Evolutionary conservation across 108 stramenopile genomes (phyloP).

Genomic region (Discostella pseudostelligera): DNA sequence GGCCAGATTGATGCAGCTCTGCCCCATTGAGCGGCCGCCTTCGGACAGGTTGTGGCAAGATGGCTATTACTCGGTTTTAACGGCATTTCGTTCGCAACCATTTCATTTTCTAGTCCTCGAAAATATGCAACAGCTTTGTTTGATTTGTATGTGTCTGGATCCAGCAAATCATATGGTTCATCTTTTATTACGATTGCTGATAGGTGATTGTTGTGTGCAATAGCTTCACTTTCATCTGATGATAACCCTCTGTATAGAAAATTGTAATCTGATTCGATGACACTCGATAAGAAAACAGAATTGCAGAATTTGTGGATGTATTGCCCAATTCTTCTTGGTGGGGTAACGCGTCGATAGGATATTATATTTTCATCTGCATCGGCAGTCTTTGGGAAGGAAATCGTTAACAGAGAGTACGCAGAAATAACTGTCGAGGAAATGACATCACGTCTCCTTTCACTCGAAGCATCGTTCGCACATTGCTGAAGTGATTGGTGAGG

Average conservation of each 20-base stretch:
- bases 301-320: slow-evolving; percentile 34
- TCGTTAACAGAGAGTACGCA: slow-evolving; percentile 3
- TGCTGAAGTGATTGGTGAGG: too few relatives aligned
- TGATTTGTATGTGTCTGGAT: slow-evolving; percentile 44
- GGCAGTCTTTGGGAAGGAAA: not conserved
- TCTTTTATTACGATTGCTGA: slow-evolving; percentile 24
- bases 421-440: not conserved
- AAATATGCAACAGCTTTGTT: slow-evolving; percentile 42
- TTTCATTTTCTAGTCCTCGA: slow-evolving; percentile 37
- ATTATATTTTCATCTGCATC: not conserved
- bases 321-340: slow-evolving; percentile 19
- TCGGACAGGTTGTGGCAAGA: slow-evolving; percentile 43
- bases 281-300: slow-evolving; percentile 18
- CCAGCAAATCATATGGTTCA: slow-evolving; percentile 45
- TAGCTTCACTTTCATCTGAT: slow-evolving; percentile 1
- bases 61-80: slow-evolving; percentile 48
- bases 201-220: slow-evolving; percentile 2
- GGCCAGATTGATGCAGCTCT: slow-evolving; percentile 49
- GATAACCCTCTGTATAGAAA: slow-evolving; percentile 45
- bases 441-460: slow-evolving; percentile 11
- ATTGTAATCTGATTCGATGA: slow-evolving; percentile 27
- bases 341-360: not conserved
- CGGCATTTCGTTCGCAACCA: slow-evolving; percentile 20
- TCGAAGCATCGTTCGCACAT: slow-evolving; percentile 27
- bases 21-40: slow-evolving; percentile 43